Evolutionary conservation across 192 early-diverging fungal species (phyloP).

Genomic region (Coemansia aciculifera): DNA sequence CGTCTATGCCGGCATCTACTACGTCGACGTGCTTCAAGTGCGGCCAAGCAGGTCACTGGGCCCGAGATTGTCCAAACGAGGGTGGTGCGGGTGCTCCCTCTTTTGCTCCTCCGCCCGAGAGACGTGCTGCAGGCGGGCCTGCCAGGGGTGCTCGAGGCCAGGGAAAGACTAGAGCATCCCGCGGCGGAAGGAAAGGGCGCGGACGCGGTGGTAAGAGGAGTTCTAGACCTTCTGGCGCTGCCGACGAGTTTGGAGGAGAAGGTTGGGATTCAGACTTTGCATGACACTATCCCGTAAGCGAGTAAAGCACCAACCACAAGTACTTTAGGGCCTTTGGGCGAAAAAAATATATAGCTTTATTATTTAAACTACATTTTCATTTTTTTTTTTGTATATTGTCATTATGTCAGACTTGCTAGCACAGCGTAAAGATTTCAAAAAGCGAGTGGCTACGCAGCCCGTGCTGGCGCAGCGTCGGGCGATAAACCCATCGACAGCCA

Average conservation of each 20-base stretch:
- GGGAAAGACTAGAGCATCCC: not conserved
- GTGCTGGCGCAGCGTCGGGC: conserved; percentile 28
- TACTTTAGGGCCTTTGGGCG: not conserved
- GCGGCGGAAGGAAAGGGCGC: conserved; percentile 14
- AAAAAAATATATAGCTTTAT: not conserved
- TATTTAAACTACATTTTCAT: not conserved
- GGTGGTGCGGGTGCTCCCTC: not conserved
- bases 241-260: not conserved
- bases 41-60: conserved; percentile 41
- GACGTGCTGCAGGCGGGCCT: conserved; percentile 13
- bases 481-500: not conserved
- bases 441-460: conserved; percentile 57
- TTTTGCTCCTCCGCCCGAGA: not conserved
- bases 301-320: not conserved
- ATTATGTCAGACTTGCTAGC: conserved; percentile 36
- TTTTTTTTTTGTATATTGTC: not conserved
- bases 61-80: conserved; percentile 35
- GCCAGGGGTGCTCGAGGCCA: conserved; percentile 14
- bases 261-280: conserved; percentile 13
- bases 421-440: conserved; percentile 45
- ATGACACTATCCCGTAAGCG: not conserved
- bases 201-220: not conserved
- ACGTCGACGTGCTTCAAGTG: conserved; percentile 43
- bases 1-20: not conserved
- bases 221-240: not conserved